phyloP scores from a whole-genome alignment of 2,329 filamentous ascomycete species.

The Polytolypa hystricis region DNA sequence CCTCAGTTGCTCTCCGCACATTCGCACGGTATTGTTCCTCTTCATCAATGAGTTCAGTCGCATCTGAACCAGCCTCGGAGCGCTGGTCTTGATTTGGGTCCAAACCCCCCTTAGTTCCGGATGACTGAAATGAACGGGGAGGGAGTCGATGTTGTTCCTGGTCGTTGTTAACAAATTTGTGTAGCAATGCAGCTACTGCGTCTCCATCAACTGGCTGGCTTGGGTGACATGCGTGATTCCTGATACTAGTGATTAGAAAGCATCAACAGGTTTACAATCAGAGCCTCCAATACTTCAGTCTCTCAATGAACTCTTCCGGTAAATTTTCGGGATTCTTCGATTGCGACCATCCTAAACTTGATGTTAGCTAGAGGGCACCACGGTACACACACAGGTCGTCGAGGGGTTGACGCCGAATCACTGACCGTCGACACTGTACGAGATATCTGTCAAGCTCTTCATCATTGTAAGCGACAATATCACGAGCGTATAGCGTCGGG shows the following conservation, averaged over 20 bases:
- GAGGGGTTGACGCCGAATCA: background rate
- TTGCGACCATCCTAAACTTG: background rate
- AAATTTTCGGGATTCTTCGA: background rate
- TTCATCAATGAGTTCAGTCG: no score
- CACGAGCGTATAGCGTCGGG: background rate
- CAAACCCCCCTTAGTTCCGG: no score
- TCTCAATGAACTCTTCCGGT: constrained; percentile 1
- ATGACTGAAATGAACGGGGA: no score
- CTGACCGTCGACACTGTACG: background rate
- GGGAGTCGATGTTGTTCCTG: no score
- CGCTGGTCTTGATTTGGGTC: no score
- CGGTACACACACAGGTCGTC: no score
- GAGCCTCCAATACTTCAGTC: background rate
- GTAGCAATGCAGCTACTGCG: constrained; percentile 1
- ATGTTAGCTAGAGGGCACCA: background rate
- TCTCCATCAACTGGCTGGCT: background rate
- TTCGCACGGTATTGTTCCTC: no score
- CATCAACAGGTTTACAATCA: background rate
- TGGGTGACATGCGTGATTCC: background rate
- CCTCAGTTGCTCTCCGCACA: no score
- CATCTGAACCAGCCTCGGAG: no score
- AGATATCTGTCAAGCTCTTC: background rate
- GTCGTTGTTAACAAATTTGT: no score
- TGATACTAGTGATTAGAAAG: background rate
- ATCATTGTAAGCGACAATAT: background rate